Evolutionary conservation across 2,329 filamentous ascomycete species (phyloP), one percentile per base, ranked within the genome.

Genomic region (Davidsoniella australis): DNA sequence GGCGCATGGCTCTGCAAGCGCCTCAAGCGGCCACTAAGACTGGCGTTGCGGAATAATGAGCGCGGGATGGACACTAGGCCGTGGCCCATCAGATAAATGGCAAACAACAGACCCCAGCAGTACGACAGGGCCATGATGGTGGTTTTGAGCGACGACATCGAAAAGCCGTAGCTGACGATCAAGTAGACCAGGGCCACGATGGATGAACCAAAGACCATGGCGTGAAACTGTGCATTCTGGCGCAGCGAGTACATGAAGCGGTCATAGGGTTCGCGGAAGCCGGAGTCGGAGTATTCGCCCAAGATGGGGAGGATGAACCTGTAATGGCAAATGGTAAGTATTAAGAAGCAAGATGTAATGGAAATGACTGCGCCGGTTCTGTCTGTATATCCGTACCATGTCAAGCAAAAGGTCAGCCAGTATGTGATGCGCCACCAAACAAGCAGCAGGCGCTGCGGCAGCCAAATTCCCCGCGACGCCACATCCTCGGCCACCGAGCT

Each of bases 71-170:
- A 83, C 29, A 98, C 91, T 23, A 98, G 71, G 6, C 91, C 91
- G 63, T 98, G 91, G 5, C 91, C 91, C 89, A 98, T 96, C 39
- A 98, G 72, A 60, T 94, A 96, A 54, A 98, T 94, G 42, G 88
- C 91, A 47, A 96, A 71, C 4, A 89, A 72, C 57, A 98, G 67
- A 58, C 88, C 87, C 83, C 88, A 96, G 53, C 86, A 85, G 63
- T 98, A 98, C 37, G 89, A 85, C 53, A 96, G 69, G 12, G 91
- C 89, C 85, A 98, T 94, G 55, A 94, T 73, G 39, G 93, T 69
- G 36, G 76, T 80, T 66, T 94, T 94, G 57, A 96, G 71, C 0
- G 80, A 82, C 2, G 69, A 71, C 52, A 82, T 73, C 23, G 78
- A 74, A 57, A 86, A 78, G 1, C 84, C 83, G 59, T 85, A 85